These are phyloP conservation scores for Raphanus hybrid DNA, from an alignment of 441 rosid genomes.

Conservation along the genomic window DNA sequence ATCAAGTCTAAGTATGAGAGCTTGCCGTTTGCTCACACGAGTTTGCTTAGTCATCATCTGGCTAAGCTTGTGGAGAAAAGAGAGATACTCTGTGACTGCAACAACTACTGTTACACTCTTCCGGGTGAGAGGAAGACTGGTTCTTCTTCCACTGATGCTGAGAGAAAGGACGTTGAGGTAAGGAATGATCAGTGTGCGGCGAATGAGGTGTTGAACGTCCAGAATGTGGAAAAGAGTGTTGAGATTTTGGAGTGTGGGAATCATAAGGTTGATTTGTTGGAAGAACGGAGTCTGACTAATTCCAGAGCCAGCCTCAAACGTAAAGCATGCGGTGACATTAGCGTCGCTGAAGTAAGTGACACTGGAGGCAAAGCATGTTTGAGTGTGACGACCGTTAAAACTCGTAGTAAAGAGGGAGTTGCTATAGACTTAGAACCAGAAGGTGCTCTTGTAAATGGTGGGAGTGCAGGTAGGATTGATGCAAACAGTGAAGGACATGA, in stretches of 20 bases:
- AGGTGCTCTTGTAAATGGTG: neutral
- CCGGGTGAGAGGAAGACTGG: neutral
- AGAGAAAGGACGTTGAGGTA: neutral
- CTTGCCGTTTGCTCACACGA: slow-evolving; percentile 41
- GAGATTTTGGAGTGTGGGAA: neutral
- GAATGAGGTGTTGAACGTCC: slow-evolving; percentile 14
- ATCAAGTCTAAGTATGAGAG: slow-evolving; percentile 26
- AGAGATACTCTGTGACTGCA: slow-evolving; percentile 38
- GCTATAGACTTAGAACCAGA: slow-evolving; percentile 18
- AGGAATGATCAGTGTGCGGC: slow-evolving; percentile 4
- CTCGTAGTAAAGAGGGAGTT: slow-evolving; percentile 16
- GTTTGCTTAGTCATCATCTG: slow-evolving; percentile 34
- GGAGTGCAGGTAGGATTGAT: slow-evolving; percentile 16
- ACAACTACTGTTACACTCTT: slow-evolving; percentile 30
- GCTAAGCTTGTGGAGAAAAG: slow-evolving; percentile 38
- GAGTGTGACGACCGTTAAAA: slow-evolving; percentile 18
- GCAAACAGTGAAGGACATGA: slow-evolving; percentile 23
- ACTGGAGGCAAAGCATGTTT: slow-evolving; percentile 5
- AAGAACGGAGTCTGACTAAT: slow-evolving; percentile 29
- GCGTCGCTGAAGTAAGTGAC: neutral
- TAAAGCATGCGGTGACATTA: slow-evolving; percentile 24
- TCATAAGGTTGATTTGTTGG: slow-evolving; percentile 23
- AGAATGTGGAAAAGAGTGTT: slow-evolving; percentile 21
- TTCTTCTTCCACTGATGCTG: slow-evolving; percentile 3
- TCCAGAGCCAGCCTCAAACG: slow-evolving; percentile 1